Conservation (phyloP, 1,284 basidiomycete species). For the Leccinum fuscescens region DNA sequence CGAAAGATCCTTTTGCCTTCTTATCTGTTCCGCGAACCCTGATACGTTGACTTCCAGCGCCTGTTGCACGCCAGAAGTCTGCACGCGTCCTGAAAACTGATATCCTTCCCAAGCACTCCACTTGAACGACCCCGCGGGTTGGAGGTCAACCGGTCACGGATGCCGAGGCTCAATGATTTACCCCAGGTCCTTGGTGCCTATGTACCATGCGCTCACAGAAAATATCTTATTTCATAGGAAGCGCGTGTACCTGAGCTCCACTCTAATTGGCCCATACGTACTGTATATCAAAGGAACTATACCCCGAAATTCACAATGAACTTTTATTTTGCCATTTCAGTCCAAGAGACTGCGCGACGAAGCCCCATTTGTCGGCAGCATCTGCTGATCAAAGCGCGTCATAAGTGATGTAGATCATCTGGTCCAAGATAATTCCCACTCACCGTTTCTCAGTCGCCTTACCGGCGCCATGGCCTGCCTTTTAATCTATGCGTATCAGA, state of each 20-base stretch:
- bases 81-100: constrained; percentile 75
- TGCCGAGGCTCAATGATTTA: not conserved
- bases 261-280: not conserved
- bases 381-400: constrained; percentile 35
- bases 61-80: constrained; percentile 70
- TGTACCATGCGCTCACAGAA: not conserved
- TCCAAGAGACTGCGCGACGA: constrained; percentile 67
- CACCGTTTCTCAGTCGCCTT: constrained; percentile 75
- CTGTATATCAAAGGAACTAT: not conserved
- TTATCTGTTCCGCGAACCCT: constrained; percentile 11
- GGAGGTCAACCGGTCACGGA: too few species aligned
- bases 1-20: not conserved
- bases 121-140: constrained; percentile 6
- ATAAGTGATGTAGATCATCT: constrained; percentile 3
- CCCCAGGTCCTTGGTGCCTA: not conserved
- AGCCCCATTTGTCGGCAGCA: constrained; percentile 73
- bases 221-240: not conserved
- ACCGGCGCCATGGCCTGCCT: constrained; percentile 79
- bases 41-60: constrained; percentile 49
- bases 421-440: not conserved
- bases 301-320: constrained; percentile 7
- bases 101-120: constrained; percentile 37
- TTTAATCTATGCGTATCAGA: constrained; percentile 73
- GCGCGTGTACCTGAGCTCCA: not conserved
- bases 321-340: constrained; percentile 36